Base-by-base conservation (phyloP, 2,329 filamentous ascomycete genomes). In the Sporothrix pallida region DNA sequence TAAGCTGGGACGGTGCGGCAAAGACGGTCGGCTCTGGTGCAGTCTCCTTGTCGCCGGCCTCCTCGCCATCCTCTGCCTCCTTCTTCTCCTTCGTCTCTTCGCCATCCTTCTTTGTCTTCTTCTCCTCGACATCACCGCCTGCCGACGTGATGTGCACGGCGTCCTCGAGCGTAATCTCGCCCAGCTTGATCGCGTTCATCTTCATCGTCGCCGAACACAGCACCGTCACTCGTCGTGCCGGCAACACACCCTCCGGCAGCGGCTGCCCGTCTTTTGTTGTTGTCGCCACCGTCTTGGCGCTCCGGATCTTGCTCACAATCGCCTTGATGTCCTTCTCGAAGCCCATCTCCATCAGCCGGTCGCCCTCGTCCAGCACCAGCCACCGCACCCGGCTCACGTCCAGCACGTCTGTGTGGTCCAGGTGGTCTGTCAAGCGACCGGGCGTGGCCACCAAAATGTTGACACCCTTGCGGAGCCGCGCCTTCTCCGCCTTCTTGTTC, bases 121-220 rank as follows among this genome's bases (percentile, higher is more conserved):
- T 87, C 6, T 83, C 44, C 5, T 23, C 3, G n/a, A 20, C n/a
- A 12, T 23, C 56, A 12, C 37, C 68, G 12, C 46, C 62, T 31
- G 46, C 65, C 8, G 73, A 56, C 71, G 93, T 91, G 77, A 99
- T 92, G 80, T 97, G 94, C 0, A 94, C 88, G 0, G 96, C 95
- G 78, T 98, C 94, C 78, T 97, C 95, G 81, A 99, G 85, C 84
- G 94, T 97, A 83, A 98, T 97, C 80, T 98, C 94, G 58, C 95
- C 95, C 6, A 99, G 85, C 78, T 92, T 92, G 81, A 98, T 95
- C 0, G 98, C 96, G 78, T 95, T 96, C 90, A 97, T 95, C 84
- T 98, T 98, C 91, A 99, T 93, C 0, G 96, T 99, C 2, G 96
- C 96, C 3, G 96, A 99, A 81, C 96, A 99, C 2, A 99, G 87